Percentiles rank a stretch among this genome's conserved stretches.
Evolutionary conservation across 179 eudicot genomes (phyloP).

Genomic region (Beta corolliflora): DNA sequence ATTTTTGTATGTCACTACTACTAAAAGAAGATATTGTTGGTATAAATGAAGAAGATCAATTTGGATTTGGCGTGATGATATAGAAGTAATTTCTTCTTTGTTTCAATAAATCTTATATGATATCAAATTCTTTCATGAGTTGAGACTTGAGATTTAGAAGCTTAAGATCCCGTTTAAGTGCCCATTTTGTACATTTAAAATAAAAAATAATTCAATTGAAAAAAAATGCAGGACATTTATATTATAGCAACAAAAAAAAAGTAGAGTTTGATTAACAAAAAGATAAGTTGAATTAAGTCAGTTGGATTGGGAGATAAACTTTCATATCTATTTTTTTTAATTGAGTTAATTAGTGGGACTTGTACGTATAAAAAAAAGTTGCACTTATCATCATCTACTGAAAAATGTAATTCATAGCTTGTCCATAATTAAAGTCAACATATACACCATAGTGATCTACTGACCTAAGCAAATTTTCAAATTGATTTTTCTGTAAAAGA

Average conservation of each 20-base stretch:
- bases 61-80: background rate
- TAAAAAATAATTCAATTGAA: no score
- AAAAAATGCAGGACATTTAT: no score
- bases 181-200: no score
- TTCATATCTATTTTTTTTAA: background rate
- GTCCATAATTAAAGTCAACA: background rate
- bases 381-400: background rate
- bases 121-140: background rate
- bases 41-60: background rate
- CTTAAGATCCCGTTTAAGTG: no score
- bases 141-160: no score
- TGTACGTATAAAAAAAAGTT: background rate
- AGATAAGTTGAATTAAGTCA: background rate
- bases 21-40: background rate
- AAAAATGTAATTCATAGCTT: background rate
- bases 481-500: background rate
- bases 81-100: background rate
- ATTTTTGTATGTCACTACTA: background rate
- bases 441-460: background rate
- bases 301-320: background rate
- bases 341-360: background rate
- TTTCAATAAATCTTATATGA: background rate
- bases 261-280: no score
- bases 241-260: no score
- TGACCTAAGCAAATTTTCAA: background rate